Percentiles rank a stretch among this genome's conserved stretches.
phyloP scores from a whole-genome alignment of 176 grass and related monocot genomes.

The Luzula sylvatica region DNA sequence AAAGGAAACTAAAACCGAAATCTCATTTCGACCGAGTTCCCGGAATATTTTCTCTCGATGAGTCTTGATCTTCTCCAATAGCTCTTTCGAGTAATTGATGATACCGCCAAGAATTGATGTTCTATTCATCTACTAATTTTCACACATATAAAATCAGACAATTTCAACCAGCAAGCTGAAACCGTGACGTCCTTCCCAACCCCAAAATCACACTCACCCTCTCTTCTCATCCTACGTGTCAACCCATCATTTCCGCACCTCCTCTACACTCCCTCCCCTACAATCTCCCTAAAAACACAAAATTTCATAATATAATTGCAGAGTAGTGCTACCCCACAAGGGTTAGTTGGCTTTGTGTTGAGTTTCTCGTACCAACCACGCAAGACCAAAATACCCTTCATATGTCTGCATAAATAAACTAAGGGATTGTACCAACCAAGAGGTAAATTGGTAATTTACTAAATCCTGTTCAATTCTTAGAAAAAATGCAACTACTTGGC shows the following conservation, averaged over 20 bases:
- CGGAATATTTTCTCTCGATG: conserved; percentile 75
- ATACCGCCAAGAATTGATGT: conserved; percentile 96
- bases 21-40: no score
- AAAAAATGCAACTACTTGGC: conserved; percentile 25
- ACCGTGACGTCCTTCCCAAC: conserved; percentile 8
- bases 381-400: neutral
- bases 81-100: conserved; percentile 98
- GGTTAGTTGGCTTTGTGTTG: conserved; percentile 10
- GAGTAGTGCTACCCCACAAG: no score
- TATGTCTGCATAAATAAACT: no score
- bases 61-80: conserved; percentile 76
- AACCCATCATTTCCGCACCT: neutral
- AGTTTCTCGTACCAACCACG: conserved; percentile 11
- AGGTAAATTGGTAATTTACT: conserved; percentile 8
- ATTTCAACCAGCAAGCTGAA: no score
- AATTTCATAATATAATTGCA: no score
- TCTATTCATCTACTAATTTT: conserved; percentile 60
- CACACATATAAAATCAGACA: no score
- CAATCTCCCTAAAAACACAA: no score
- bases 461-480: neutral
- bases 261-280: neutral
- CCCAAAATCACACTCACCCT: no score
- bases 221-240: conserved; percentile 14
- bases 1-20: no score
- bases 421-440: neutral